Percentiles rank a stretch among this genome's conserved stretches.
Evolutionary conservation across 805 yeast genomes (phyloP).

Genomic region (Metschnikowia continentalis): DNA sequence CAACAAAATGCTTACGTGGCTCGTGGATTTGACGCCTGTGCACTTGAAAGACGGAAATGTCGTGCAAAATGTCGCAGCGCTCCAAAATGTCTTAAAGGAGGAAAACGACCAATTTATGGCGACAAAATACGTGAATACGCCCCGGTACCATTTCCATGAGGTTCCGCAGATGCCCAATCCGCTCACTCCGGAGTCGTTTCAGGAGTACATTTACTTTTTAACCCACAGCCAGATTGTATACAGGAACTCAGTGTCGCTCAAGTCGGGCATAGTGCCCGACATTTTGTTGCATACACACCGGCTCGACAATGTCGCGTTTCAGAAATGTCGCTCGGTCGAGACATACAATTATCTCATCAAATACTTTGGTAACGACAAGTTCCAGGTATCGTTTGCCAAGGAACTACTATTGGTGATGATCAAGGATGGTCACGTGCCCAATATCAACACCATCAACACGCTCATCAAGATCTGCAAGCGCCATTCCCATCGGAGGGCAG

Average conservation of each 20-base stretch:
- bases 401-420: constrained; percentile 38
- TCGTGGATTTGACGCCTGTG: constrained; percentile 31
- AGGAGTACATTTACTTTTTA: constrained; percentile 32
- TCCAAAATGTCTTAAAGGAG: constrained; percentile 14
- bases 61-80: constrained; percentile 8
- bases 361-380: constrained; percentile 37
- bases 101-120: constrained; percentile 19
- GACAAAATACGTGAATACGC: constrained; percentile 9
- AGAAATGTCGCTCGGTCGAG: constrained; percentile 28
- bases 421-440: constrained; percentile 38
- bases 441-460: constrained; percentile 37
- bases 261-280: constrained; percentile 34
- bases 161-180: constrained; percentile 31
- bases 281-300: constrained; percentile 37
- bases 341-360: constrained; percentile 39
- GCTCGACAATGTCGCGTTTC: constrained; percentile 27
- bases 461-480: constrained; percentile 28
- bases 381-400: constrained; percentile 39
- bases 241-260: constrained; percentile 30
- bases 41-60: constrained; percentile 20
- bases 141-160: constrained; percentile 25
- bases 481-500: constrained; percentile 31
- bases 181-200: constrained; percentile 26
- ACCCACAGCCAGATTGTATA: constrained; percentile 34
- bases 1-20: constrained; percentile 29